Percentiles rank a stretch among this genome's conserved stretches.
Evolutionary conservation across 129 eudicot species (phyloP).

Genomic region (Flaveria sonorensis): DNA sequence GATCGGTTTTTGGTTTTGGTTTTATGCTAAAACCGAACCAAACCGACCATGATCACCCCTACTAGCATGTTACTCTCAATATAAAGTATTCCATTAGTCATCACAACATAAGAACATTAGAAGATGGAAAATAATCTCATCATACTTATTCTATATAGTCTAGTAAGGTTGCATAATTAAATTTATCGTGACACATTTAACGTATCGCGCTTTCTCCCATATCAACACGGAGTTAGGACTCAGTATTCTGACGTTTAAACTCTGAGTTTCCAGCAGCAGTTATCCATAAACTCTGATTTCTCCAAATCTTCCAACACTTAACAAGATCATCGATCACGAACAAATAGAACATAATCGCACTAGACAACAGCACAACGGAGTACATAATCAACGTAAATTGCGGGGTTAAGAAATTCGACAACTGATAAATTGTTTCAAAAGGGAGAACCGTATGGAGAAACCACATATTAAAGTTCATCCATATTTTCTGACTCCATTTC

Average conservation of each 20-base stretch:
- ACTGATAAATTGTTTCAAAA: conserved; percentile 5
- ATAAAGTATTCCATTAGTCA: too few species aligned
- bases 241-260: neutral
- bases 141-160: too few species aligned
- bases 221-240: neutral
- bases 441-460: neutral
- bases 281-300: neutral
- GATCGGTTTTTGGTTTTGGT: too few species aligned
- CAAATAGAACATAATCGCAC: neutral
- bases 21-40: too few species aligned
- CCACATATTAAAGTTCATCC: conserved; percentile 1
- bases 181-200: neutral
- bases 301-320: neutral
- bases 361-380: neutral
- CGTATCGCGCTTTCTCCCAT: neutral
- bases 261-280: neutral
- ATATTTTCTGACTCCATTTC: neutral
- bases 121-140: too few species aligned
- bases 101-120: too few species aligned
- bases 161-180: too few species aligned
- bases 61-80: too few species aligned
- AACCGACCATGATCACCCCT: too few species aligned
- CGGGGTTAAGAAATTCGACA: conserved; percentile 2
- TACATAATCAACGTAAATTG: neutral
- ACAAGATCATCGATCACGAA: neutral